These are phyloP conservation scores for Monilinia aucupariae DNA, from an alignment of 2,329 filamentous ascomycete species.

Conservation along the genomic window DNA sequence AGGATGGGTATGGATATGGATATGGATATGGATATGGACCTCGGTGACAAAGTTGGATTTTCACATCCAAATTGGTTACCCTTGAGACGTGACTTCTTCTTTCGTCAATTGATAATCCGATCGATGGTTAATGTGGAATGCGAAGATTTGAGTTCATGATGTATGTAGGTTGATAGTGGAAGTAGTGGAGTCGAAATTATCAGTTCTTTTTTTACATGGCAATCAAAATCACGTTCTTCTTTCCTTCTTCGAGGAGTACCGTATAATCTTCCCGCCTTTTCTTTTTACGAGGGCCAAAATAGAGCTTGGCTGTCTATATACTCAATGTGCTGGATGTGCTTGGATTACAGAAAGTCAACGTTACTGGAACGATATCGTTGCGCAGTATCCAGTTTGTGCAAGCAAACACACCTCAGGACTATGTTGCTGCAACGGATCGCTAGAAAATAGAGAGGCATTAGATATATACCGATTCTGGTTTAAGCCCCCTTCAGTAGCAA, in stretches of 20 bases:
- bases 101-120: constrained; percentile 19
- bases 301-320: not conserved
- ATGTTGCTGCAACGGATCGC: too few species aligned
- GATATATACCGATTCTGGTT: not conserved
- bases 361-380: too few species aligned
- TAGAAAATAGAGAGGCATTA: not conserved
- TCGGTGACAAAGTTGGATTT: not conserved
- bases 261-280: too few species aligned
- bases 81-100: constrained; percentile 1
- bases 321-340: not conserved
- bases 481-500: not conserved
- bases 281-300: not conserved
- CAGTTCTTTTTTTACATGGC: not conserved
- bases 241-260: too few species aligned
- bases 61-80: not conserved
- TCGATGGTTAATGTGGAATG: constrained; percentile 7
- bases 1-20: not conserved
- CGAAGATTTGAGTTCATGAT: constrained; percentile 22
- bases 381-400: too few species aligned
- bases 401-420: too few species aligned
- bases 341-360: too few species aligned
- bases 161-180: not conserved
- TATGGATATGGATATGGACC: constrained; percentile 8
- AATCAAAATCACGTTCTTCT: not conserved
- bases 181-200: not conserved